Evolutionary conservation across 225 moss, liverwort and hornwort genomes (phyloP), one percentile per base, ranked within the genome.

Genomic region (Neckera pumila): DNA sequence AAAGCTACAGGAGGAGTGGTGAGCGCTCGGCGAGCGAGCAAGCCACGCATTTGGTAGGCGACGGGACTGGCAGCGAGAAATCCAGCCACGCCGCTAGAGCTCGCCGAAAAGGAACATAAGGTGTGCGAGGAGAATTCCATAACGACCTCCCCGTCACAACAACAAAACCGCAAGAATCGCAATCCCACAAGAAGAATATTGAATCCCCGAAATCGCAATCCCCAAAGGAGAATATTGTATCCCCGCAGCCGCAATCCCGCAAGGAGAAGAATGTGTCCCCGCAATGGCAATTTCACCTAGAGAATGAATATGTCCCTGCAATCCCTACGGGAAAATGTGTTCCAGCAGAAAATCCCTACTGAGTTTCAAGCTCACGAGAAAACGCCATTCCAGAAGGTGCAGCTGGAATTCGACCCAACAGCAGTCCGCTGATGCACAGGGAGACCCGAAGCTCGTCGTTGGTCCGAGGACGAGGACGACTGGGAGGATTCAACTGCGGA

Each of bases 111-210:
- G 45, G 61, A 61, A 38, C 90, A 91, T 21, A 70, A 67, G 36
- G 72, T 64, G 80, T 56, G 87, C 61, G 88, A 84, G 60, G 82
- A 86, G 66, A 92, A 49, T n/a, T 93, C 93, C 92, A 91, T 89
- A 63, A 43, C 87, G 58, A n/a, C 60, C 82, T 61, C 65, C 65
- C 84, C 40, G 27, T 70, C 65, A n/a, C 82, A 65, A 36, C 67
- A 53, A 53, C 12, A 65, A 34, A 66, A 25, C 64, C 78, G 49
- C 82, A 36, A 49, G 28, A 66, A 51, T 60, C 51, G 54, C 61
- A 86, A 56, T 38, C 66, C 57, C 70, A 59, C 17, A 57, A n/a
- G 15, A 1, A 27, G 5, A 80, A 30, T 42, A 40, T 12, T 40
- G 13, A 19, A 27, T 34, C 49, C 34, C 47, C 54, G 22, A 22